phyloP scores from a whole-genome alignment of 176 grass and related monocot genomes.

The Zoysia pacifica region DNA sequence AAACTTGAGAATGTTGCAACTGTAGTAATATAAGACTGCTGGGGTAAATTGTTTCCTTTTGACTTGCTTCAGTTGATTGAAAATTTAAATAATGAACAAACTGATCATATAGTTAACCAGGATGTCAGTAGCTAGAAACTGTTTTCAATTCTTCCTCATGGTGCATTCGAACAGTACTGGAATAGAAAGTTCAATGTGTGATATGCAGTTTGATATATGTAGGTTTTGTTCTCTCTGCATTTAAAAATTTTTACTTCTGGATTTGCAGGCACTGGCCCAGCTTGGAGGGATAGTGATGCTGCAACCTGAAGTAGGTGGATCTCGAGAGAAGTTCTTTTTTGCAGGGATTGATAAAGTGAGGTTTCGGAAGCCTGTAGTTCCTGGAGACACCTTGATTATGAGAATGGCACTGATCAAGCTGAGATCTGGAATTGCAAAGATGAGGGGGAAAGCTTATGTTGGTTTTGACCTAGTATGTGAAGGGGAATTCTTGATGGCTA shows the following conservation, averaged over 20 bases:
- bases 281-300: constrained; percentile 88
- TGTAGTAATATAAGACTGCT: too few species aligned
- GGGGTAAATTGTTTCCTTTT: not conserved
- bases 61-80: constrained; percentile 44
- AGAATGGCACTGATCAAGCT: constrained; percentile 87
- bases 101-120: constrained; percentile 38
- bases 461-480: constrained; percentile 86
- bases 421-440: constrained; percentile 87
- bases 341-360: constrained; percentile 87
- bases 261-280: constrained; percentile 84
- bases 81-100: too few species aligned
- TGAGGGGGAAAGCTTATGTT: constrained; percentile 95
- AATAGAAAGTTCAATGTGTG: not conserved
- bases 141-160: not conserved
- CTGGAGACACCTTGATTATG: constrained; percentile 91
- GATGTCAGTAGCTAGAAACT: not conserved
- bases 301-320: constrained; percentile 90
- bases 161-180: not conserved
- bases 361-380: constrained; percentile 86
- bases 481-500: constrained; percentile 67
- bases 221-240: not conserved
- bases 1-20: not conserved
- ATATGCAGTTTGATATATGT: not conserved
- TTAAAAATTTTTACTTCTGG: not conserved
- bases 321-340: constrained; percentile 88